phyloP scores from a whole-genome alignment of 2,329 filamentous ascomycete species.

The Aspergillus quadricinctus region DNA sequence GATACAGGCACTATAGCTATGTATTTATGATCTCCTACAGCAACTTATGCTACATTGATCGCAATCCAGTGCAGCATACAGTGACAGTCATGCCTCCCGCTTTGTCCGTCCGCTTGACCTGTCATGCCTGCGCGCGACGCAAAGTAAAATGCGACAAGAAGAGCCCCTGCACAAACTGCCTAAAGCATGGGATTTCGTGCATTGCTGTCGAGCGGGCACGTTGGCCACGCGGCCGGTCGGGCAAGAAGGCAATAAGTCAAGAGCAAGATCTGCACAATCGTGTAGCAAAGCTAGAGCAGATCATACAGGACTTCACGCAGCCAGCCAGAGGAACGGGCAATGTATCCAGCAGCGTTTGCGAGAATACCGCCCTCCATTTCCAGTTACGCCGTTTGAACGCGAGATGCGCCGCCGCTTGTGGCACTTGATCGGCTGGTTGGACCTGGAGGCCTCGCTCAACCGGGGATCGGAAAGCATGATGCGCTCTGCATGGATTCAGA shows the following conservation, averaged over 20 bases:
- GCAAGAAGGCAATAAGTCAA: not conserved
- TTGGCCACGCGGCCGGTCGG: not conserved
- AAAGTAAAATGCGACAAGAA: not conserved
- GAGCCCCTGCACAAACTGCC: not conserved
- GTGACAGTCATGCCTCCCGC: too few species aligned
- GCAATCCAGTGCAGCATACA: too few species aligned
- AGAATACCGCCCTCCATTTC: constrained; percentile 15
- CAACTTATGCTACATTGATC: too few species aligned
- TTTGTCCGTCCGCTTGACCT: too few species aligned
- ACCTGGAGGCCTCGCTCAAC: constrained; percentile 22
- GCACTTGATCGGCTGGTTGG: constrained; percentile 23
- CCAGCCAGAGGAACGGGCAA: not conserved
- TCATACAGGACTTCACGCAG: not conserved
- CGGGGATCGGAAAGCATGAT: constrained; percentile 5
- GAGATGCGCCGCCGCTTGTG: constrained; percentile 24
- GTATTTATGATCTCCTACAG: too few species aligned
- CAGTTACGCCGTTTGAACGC: constrained; percentile 20
- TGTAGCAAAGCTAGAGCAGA: not conserved
- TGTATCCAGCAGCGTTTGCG: not conserved
- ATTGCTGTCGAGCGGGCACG: not conserved
- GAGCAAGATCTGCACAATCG: not conserved
- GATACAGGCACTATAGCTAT: too few species aligned
- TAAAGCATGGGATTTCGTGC: not conserved
- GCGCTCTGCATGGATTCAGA: not conserved
- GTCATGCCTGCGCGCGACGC: not conserved